Percentiles rank a stretch among this genome's conserved stretches.
phyloP scores from a whole-genome alignment of 139 green algal species.

The Chlamydomonas applanata region DNA sequence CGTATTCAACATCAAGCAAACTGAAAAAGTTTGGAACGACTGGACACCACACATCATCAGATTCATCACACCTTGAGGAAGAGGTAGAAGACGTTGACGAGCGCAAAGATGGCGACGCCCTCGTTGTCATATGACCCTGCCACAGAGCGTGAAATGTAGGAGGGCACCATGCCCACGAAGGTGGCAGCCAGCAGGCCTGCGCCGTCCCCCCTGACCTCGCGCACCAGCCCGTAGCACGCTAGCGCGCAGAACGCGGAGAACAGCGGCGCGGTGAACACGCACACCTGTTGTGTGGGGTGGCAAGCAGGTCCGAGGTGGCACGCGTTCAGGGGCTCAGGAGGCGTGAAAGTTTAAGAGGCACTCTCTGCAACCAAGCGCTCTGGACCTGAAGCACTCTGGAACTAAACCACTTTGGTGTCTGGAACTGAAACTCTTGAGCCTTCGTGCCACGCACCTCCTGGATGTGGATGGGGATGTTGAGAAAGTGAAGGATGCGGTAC shows the following conservation, averaged over 20 bases:
- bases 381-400: too few relatives aligned
- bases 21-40: too few relatives aligned
- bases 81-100: slow-evolving; percentile 85
- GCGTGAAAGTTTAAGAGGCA: too few relatives aligned
- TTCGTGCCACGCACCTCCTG: slow-evolving; percentile 87
- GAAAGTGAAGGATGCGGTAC: slow-evolving; percentile 79
- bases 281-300: slow-evolving; percentile 64
- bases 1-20: too few relatives aligned
- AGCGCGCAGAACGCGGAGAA: slow-evolving; percentile 87
- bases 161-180: slow-evolving; percentile 86
- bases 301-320: neutral
- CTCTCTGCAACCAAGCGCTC: too few relatives aligned
- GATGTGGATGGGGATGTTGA: slow-evolving; percentile 91
- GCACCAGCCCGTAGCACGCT: slow-evolving; percentile 84
- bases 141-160: slow-evolving; percentile 87
- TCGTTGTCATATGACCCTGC: slow-evolving; percentile 89
- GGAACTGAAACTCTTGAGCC: too few relatives aligned
- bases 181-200: slow-evolving; percentile 83
- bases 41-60: neutral
- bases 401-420: too few relatives aligned
- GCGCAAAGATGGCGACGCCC: slow-evolving; percentile 92
- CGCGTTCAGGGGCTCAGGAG: too few relatives aligned
- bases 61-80: slow-evolving; percentile 74
- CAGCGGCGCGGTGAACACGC: slow-evolving; percentile 92
- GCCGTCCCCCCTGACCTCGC: slow-evolving; percentile 57